phyloP scores from a whole-genome alignment of 164 flowering plant species.

The Kalanchoe fedtschenkoi region DNA sequence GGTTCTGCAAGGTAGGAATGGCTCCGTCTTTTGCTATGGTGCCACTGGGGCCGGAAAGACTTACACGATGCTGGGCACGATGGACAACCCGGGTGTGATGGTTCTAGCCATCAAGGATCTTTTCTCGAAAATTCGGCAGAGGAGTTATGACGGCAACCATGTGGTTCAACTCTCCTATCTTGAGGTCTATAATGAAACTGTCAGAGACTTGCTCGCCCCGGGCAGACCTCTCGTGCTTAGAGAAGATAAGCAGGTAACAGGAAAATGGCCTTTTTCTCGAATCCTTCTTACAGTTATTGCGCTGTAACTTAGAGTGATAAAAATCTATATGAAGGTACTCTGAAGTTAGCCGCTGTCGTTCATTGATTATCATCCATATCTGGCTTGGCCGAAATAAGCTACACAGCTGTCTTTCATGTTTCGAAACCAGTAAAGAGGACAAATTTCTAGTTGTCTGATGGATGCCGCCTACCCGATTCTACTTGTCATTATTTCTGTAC shows the following conservation, averaged over 20 bases:
- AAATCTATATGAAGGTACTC: no score
- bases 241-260: conserved; percentile 94
- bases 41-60: conserved; percentile 98
- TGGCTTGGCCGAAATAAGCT: not conserved
- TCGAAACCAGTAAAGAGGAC: not conserved
- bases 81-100: conserved; percentile 91
- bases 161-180: conserved; percentile 89
- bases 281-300: no score
- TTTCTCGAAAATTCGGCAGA: conserved; percentile 63
- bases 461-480: not conserved
- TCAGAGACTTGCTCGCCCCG: conserved; percentile 81
- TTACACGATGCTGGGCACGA: conserved; percentile 86
- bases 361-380: not conserved
- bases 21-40: conserved; percentile 92
- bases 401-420: not conserved
- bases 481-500: not conserved
- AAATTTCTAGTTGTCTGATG: not conserved
- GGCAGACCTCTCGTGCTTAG: conserved; percentile 89
- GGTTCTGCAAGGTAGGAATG: conserved; percentile 82
- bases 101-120: conserved; percentile 91
- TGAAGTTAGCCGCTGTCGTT: not conserved
- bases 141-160: conserved; percentile 84
- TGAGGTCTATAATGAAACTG: conserved; percentile 91
- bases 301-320: no score
- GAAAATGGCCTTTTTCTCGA: conserved; percentile 11